Conservation (phyloP, 352 stramenopile species). For the Pythium oligandrum region DNA sequence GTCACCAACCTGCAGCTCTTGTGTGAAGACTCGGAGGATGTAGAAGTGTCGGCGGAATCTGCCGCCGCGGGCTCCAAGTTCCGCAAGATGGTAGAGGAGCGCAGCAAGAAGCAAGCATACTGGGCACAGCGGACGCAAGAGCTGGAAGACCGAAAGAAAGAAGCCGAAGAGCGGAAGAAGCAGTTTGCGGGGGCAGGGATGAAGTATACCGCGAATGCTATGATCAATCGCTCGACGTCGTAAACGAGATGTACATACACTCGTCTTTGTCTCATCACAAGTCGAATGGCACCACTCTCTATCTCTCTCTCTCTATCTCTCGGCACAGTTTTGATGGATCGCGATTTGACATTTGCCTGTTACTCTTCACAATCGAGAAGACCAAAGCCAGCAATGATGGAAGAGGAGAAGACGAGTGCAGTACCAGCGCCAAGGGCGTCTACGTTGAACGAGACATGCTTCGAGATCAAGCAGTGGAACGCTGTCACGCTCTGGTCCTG, state of each 20-base stretch:
- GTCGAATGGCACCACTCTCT: too few relatives aligned
- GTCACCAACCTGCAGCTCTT: conserved; percentile 71
- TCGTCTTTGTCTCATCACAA: too few relatives aligned
- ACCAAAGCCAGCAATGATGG: conserved; percentile 26
- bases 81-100: conserved; percentile 71
- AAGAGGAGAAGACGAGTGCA: conserved; percentile 60
- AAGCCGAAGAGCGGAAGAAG: conserved; percentile 78
- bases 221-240: conserved; percentile 49
- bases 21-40: conserved; percentile 44
- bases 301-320: too few relatives aligned
- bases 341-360: too few relatives aligned
- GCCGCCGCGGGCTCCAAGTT: conserved; percentile 34
- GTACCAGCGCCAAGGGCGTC: conserved; percentile 11
- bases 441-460: conserved; percentile 80
- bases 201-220: conserved; percentile 81
- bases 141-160: conserved; percentile 63
- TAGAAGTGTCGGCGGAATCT: conserved; percentile 27
- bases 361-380: too few relatives aligned
- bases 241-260: not conserved
- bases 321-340: too few relatives aligned
- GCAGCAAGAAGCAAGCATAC: conserved; percentile 71
- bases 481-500: conserved; percentile 99
- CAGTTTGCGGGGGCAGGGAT: conserved; percentile 63
- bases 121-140: conserved; percentile 74
- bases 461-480: conserved; percentile 99